Conservation (phyloP, 495 filamentous ascomycete genomes). For the Tuber magnatum region DNA sequence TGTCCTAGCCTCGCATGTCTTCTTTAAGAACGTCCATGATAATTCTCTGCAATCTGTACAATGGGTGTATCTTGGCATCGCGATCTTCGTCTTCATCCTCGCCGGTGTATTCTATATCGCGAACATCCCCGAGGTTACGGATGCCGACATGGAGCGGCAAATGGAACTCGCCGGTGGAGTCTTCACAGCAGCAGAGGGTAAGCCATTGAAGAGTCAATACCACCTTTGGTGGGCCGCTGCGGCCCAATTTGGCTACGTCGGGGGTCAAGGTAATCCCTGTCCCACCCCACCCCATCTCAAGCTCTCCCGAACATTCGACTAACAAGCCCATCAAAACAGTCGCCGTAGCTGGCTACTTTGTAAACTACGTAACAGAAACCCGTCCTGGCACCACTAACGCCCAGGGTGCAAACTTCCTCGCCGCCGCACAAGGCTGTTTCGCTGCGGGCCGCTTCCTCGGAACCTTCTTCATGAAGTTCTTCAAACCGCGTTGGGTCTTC, state of each 20-base stretch:
- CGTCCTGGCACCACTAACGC: slow-evolving; percentile 45
- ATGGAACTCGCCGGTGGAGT: slow-evolving; percentile 43
- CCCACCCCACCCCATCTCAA: slow-evolving; percentile 5
- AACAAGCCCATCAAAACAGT: slow-evolving; percentile 35
- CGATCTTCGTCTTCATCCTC: slow-evolving; percentile 59
- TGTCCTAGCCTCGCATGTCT: slow-evolving; percentile 59
- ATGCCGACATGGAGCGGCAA: slow-evolving; percentile 62
- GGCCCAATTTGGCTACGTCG: slow-evolving; percentile 66
- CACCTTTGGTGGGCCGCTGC: slow-evolving; percentile 59
- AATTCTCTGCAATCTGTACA: slow-evolving; percentile 55
- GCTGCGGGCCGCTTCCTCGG: slow-evolving; percentile 52
- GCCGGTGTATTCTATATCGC: slow-evolving; percentile 59
- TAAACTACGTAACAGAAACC: slow-evolving; percentile 55
- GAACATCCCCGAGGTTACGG: slow-evolving; percentile 63
- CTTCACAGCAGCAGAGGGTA: slow-evolving; percentile 43
- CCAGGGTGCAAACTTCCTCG: slow-evolving; percentile 50
- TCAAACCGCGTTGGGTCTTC: slow-evolving; percentile 51
- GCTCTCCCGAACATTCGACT: not conserved
- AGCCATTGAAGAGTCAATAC: slow-evolving; percentile 57
- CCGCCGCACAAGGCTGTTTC: slow-evolving; percentile 53
- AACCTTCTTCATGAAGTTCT: slow-evolving; percentile 49
- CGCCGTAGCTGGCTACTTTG: slow-evolving; percentile 52
- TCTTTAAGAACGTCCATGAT: slow-evolving; percentile 54
- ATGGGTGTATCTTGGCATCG: slow-evolving; percentile 69
- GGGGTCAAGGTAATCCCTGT: slow-evolving; percentile 50